These are phyloP conservation scores for Colletotrichum sp. DNA, from an alignment of 2,329 filamentous ascomycete genomes.

Conservation along the genomic window DNA sequence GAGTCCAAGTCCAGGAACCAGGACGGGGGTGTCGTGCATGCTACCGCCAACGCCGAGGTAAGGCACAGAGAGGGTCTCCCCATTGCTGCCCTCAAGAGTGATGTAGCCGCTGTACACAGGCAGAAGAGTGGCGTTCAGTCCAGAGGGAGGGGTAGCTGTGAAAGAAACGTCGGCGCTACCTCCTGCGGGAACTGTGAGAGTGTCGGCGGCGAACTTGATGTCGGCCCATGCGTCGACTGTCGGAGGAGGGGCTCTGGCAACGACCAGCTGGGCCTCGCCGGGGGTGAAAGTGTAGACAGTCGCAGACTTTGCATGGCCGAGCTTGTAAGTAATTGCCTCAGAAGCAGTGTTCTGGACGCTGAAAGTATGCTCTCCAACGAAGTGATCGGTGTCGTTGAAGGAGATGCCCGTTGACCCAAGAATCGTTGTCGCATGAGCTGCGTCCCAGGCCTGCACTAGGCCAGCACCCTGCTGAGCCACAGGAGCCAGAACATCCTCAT, in stretches of 20 bases:
- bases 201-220: constrained; percentile 21
- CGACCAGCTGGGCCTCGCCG: background rate
- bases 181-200: constrained; percentile 32
- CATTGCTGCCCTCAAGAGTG: constrained; percentile 41
- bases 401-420: constrained; percentile 42
- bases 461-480: constrained; percentile 49
- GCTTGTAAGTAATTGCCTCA: constrained; percentile 38
- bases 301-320: constrained; percentile 37
- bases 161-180: constrained; percentile 29
- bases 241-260: constrained; percentile 20
- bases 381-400: constrained; percentile 50
- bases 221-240: constrained; percentile 20
- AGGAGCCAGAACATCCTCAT: constrained; percentile 28
- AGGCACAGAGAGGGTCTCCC: constrained; percentile 39
- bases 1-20: constrained; percentile 2
- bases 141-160: constrained; percentile 29
- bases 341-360: constrained; percentile 43
- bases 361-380: constrained; percentile 37
- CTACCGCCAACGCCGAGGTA: constrained; percentile 42
- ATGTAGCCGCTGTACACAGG: constrained; percentile 51
- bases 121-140: constrained; percentile 32
- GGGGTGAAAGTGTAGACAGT: constrained; percentile 42
- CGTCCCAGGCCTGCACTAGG: constrained; percentile 45
- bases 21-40: constrained; percentile 25
- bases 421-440: constrained; percentile 39